Base-by-base conservation (phyloP, 176 grass and related monocot species). In the Urochloa ruziziensis region DNA sequence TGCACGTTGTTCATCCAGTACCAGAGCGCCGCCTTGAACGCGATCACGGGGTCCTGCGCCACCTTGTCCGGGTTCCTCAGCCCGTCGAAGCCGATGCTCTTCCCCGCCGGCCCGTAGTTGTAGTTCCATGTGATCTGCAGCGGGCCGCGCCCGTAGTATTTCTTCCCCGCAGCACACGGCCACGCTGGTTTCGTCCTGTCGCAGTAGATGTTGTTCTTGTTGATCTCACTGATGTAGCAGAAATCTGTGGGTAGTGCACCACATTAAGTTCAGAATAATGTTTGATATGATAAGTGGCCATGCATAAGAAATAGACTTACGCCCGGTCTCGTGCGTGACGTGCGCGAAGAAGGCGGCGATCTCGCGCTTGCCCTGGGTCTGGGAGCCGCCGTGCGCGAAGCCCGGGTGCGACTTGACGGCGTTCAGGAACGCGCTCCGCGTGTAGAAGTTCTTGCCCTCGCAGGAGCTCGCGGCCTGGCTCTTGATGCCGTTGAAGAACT, bases 1-100 rank as follows among this genome's bases (percentile, higher is more conserved):
- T 93, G 92, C 78, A 93, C 90, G 46, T 91, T 70, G 23, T 65
- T 80, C 84, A 84, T 97, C 92, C 95, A 94, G 86, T 75, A 94
- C 95, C 90, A 97, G 0, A 98, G 69, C 28, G 90, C 90, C 27
- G 92, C 24, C 84, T 88, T 91, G 92, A 94, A 98, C 2, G 92
- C 69, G 35, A 98, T 62, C 18, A 66, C 63, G 1, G 81, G n/a
- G 39, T 98, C 89, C 77, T 65, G 88, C 14, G 92, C 92, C 29
- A 98, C 95, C 8, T 2, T 94, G 67, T 86, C 84, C 0, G 91
- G 92, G 40, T 91, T 33, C 3, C 36, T 30, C 0, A 98, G 80
- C 59, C 95, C 96, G 79, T 98, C 73, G 82, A 98, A 95, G 2
- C 96, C 96, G 56, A 91, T 86, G 73, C 0, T 54, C 23, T 42